A percentile compares a stretch with the other conserved stretches of the same genome.
Conservation (phyloP, 257 asterid genomes). For the Vinca minor region DNA sequence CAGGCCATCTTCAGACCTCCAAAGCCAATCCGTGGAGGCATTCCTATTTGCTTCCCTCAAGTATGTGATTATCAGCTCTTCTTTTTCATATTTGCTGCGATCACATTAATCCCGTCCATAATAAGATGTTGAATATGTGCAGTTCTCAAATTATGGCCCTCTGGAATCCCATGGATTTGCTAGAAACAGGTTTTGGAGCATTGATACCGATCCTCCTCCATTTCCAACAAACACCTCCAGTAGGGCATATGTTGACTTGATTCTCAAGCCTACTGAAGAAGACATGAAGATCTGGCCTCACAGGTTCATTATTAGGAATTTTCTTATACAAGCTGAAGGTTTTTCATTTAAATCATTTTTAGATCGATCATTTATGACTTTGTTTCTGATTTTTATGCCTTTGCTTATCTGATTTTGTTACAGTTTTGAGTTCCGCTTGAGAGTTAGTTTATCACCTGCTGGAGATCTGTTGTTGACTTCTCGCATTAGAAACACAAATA, state of each 20-base stretch:
- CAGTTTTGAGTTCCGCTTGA: conserved; percentile 89
- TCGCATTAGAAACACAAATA: conserved; percentile 73
- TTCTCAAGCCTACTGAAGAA: conserved; percentile 74
- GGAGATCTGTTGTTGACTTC: conserved; percentile 88
- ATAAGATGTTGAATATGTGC: conserved; percentile 25
- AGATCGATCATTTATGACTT: neutral
- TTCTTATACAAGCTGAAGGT: conserved; percentile 8
- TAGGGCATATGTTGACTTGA: conserved; percentile 69
- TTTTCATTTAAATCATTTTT: neutral
- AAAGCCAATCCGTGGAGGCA: conserved; percentile 93
- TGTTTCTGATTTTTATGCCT: conserved; percentile 14
- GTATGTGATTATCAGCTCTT: conserved; percentile 35
- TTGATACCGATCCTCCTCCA: conserved; percentile 75
- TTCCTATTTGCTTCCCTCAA: conserved; percentile 93
- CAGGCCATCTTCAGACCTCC: conserved; percentile 57
- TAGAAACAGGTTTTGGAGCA: conserved; percentile 78
- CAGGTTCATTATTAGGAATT: conserved; percentile 35
- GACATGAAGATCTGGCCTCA: conserved; percentile 82
- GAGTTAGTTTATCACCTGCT: conserved; percentile 66
- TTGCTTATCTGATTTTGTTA: no score
- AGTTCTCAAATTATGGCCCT: conserved; percentile 74
- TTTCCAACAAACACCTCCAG: conserved; percentile 44
- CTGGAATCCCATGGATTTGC: conserved; percentile 89
- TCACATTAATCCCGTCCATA: conserved; percentile 13
- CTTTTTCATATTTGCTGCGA: conserved; percentile 8